These are phyloP conservation scores for Lagenidium giganteum DNA, from an alignment of 352 stramenopile species.

Conservation along the genomic window DNA sequence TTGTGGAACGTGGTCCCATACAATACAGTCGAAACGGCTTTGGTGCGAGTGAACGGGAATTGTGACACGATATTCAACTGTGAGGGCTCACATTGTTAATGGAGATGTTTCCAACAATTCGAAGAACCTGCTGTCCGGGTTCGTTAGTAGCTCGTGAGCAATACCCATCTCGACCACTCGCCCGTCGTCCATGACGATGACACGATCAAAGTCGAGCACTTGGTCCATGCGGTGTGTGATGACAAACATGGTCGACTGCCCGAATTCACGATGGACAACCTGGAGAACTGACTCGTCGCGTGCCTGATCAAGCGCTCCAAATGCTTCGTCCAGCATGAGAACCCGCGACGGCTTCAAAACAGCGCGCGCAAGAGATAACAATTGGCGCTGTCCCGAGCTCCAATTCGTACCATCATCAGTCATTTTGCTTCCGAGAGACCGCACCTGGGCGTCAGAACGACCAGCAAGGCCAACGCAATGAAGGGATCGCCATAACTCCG, in stretches of 20 bases:
- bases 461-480: too few species aligned
- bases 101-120: too few species aligned
- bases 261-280: slow-evolving; percentile 87
- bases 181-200: slow-evolving; percentile 87
- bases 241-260: slow-evolving; percentile 84
- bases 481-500: too few species aligned
- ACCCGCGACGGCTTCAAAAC: slow-evolving; percentile 79
- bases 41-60: too few species aligned
- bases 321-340: slow-evolving; percentile 94
- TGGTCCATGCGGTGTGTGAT: slow-evolving; percentile 93
- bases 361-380: slow-evolving; percentile 90
- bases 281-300: slow-evolving; percentile 57
- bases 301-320: slow-evolving; percentile 50
- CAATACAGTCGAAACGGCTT: too few species aligned
- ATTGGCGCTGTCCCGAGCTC: slow-evolving; percentile 88
- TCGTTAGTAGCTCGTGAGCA: too few species aligned
- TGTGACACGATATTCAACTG: too few species aligned
- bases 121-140: too few species aligned
- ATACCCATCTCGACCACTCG: slow-evolving; percentile 78
- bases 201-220: slow-evolving; percentile 86
- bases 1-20: too few species aligned
- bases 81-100: too few species aligned
- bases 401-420: slow-evolving; percentile 89
- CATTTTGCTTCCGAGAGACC: too few species aligned
- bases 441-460: too few species aligned